Conservation (phyloP, 73 alveolate species). For the Loxodes magnus region DNA sequence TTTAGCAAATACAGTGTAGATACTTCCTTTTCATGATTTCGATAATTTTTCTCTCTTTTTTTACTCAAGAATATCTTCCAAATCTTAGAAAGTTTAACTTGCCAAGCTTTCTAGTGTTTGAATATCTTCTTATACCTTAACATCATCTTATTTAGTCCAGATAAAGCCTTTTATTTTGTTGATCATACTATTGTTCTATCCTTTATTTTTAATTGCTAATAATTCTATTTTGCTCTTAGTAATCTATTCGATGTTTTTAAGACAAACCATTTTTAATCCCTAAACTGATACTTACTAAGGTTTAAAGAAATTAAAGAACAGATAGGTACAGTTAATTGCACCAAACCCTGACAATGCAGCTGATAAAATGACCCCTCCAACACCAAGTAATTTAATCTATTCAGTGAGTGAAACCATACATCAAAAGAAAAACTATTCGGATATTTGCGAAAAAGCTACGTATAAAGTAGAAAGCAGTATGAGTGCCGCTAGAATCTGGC, state of each 20-base stretch:
- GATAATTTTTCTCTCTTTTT: not conserved
- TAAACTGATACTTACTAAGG: too few relatives aligned
- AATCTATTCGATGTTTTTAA: too few relatives aligned
- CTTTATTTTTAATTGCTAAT: too few relatives aligned
- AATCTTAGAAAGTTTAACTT: too few relatives aligned
- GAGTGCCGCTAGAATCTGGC: too few relatives aligned
- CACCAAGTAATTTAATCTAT: not conserved
- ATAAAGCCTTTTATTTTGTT: too few relatives aligned
- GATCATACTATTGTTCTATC: too few relatives aligned
- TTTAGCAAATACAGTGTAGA: not conserved
- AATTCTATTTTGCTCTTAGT: too few relatives aligned
- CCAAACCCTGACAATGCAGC: constrained; percentile 11
- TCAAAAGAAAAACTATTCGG: not conserved
- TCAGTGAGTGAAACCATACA: not conserved
- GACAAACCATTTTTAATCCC: too few relatives aligned
- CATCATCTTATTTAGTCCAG: too few relatives aligned
- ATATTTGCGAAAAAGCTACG: not conserved
- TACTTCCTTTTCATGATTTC: constrained; percentile 3
- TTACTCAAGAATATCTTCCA: not conserved
- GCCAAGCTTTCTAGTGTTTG: too few relatives aligned
- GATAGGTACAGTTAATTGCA: constrained; percentile 11
- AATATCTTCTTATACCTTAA: too few relatives aligned
- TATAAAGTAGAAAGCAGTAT: not conserved
- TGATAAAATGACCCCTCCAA: not conserved
- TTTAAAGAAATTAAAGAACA: constrained; percentile 8